A percentile compares a stretch with the other conserved stretches of the same genome.
Conservation (phyloP, 371 early-diverging fungal species). For the Mucor plumbeus region DNA sequence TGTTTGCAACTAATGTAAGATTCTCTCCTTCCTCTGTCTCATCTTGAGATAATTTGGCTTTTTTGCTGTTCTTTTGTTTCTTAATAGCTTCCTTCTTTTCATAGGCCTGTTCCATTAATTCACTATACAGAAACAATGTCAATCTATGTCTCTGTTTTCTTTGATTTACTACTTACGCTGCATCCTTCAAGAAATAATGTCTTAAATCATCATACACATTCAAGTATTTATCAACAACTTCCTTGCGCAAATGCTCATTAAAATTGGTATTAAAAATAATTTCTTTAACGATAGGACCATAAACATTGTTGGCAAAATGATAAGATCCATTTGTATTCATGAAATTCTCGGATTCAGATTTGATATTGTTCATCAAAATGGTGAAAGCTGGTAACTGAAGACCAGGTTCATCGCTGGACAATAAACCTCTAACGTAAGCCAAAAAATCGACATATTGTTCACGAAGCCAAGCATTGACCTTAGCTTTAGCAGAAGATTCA, state of each 20-base stretch:
- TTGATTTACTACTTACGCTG: constrained; percentile 51
- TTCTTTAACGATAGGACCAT: constrained; percentile 56
- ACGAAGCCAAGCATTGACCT: constrained; percentile 77
- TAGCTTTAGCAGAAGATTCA: constrained; percentile 44
- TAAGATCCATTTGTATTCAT: constrained; percentile 38
- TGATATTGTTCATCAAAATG: constrained; percentile 66
- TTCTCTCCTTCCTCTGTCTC: constrained; percentile 1
- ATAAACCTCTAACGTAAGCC: constrained; percentile 50
- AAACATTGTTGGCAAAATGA: constrained; percentile 60
- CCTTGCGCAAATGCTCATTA: constrained; percentile 61
- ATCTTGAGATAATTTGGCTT: constrained; percentile 3
- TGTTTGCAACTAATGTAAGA: constrained; percentile 46
- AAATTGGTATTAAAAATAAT: constrained; percentile 62
- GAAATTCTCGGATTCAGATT: constrained; percentile 61
- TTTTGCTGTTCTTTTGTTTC: constrained; percentile 20
- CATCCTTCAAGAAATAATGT: constrained; percentile 76
- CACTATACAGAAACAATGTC: constrained; percentile 24
- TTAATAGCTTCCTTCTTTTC: constrained; percentile 20
- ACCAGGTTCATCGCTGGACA: constrained; percentile 70
- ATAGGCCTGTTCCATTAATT: constrained; percentile 35
- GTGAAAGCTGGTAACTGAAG: constrained; percentile 79
- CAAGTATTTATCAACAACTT: constrained; percentile 72
- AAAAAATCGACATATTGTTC: constrained; percentile 70
- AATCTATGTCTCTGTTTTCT: neutral
- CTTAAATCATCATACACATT: constrained; percentile 85